Conservation (phyloP, 192 early-diverging fungal genomes). For the Geranomyces michiganensis region DNA sequence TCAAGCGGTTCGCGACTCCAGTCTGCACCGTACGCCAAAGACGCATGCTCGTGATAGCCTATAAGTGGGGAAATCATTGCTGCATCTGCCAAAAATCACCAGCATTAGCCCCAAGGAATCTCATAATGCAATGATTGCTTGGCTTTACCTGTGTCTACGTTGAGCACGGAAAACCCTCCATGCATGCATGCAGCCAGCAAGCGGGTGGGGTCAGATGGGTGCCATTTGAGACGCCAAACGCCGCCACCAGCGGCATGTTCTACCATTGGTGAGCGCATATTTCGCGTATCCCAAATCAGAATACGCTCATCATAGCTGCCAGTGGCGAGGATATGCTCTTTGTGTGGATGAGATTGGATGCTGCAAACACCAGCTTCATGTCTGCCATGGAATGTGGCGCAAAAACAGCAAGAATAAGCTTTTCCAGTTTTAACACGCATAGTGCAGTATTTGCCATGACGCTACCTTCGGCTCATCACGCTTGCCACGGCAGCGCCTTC, state of each 20-base stretch:
- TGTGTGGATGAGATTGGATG: constrained; percentile 82
- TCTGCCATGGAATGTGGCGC: too few relatives aligned
- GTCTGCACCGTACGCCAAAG: constrained; percentile 56
- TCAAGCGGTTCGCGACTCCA: constrained; percentile 37
- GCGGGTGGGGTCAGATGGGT: constrained; percentile 64
- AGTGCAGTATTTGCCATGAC: too few relatives aligned
- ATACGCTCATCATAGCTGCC: constrained; percentile 93
- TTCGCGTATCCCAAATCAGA: constrained; percentile 88
- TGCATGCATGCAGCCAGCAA: constrained; percentile 91
- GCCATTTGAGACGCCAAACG: constrained; percentile 95
- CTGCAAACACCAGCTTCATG: constrained; percentile 91
- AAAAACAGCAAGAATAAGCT: too few relatives aligned
- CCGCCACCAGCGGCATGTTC: constrained; percentile 80
- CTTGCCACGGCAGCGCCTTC: constrained; percentile 51
- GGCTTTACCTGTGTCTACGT: constrained; percentile 50
- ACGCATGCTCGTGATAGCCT: constrained; percentile 13
- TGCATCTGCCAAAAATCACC: background rate
- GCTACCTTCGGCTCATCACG: constrained; percentile 68
- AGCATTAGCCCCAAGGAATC: background rate
- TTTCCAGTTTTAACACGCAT: too few relatives aligned
- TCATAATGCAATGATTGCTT: background rate
- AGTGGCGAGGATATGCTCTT: constrained; percentile 78
- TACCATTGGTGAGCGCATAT: constrained; percentile 72
- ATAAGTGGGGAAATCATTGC: constrained; percentile 11
- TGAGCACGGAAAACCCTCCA: constrained; percentile 82